phyloP scores from a whole-genome alignment of 371 early-diverging fungal genomes.

The Rhizopus stolonifer region DNA sequence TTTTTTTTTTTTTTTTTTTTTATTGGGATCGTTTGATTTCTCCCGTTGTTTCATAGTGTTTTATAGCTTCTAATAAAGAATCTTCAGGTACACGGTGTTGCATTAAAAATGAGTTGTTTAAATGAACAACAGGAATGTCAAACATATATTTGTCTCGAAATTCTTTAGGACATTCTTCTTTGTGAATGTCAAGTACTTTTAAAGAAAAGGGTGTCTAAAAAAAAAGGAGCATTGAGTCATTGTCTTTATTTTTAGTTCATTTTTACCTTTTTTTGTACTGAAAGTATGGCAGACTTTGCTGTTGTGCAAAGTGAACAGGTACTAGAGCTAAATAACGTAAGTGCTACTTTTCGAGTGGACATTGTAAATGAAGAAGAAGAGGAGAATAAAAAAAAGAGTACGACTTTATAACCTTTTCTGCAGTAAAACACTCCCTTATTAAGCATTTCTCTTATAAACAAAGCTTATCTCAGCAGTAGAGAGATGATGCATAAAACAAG shows the following conservation, averaged over 20 bases:
- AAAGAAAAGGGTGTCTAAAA: conserved; percentile 38
- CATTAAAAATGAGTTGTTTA: conserved; percentile 49
- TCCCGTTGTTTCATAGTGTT: conserved; percentile 35
- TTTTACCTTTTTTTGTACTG: conserved; percentile 51
- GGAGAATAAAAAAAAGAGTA: neutral
- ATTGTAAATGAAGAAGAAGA: conserved; percentile 15
- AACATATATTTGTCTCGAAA: conserved; percentile 50
- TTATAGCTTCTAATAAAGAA: conserved; percentile 35
- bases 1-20: neutral
- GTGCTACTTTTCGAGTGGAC: conserved; percentile 34
- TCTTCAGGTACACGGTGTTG: conserved; percentile 49
- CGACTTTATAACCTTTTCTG: too few relatives aligned
- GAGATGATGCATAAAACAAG: too few relatives aligned
- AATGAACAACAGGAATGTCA: conserved; percentile 50
- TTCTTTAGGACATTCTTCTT: conserved; percentile 50
- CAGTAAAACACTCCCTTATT: too few relatives aligned
- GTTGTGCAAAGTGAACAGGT: conserved; percentile 53
- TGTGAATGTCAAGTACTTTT: conserved; percentile 43
- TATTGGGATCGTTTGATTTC: conserved; percentile 22
- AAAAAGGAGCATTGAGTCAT: too few relatives aligned
- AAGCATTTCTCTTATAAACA: too few relatives aligned
- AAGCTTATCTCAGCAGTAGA: too few relatives aligned
- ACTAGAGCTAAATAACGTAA: conserved; percentile 54
- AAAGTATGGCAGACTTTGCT: conserved; percentile 40
- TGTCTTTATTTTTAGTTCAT: neutral